phyloP scores from a whole-genome alignment of 2,329 filamentous ascomycete genomes.

The Fusarium longipes region DNA sequence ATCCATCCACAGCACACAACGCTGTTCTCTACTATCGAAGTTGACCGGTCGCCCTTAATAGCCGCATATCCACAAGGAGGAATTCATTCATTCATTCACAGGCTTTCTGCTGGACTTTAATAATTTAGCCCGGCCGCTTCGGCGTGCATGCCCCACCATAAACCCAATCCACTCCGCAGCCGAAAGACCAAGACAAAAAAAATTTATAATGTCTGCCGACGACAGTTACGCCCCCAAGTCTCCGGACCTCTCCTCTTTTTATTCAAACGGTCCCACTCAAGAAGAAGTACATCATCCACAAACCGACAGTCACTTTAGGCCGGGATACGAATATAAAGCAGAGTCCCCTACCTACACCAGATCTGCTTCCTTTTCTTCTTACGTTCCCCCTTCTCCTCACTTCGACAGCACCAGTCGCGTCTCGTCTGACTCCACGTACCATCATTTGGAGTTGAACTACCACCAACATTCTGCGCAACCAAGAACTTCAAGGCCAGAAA shows the following conservation, averaged over 20 bases:
- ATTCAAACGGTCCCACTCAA: slow-evolving; percentile 54
- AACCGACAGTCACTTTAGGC: slow-evolving; percentile 45
- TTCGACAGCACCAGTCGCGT: slow-evolving; percentile 44
- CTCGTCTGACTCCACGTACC: slow-evolving; percentile 33
- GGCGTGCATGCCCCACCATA: slow-evolving; percentile 40
- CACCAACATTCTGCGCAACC: slow-evolving; percentile 43
- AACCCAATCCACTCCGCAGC: slow-evolving; percentile 30
- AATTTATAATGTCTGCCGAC: slow-evolving; percentile 59
- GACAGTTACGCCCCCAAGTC: slow-evolving; percentile 68
- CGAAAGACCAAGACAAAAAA: slow-evolving; percentile 35
- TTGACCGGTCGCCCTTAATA: slow-evolving; percentile 14
- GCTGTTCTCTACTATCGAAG: slow-evolving; percentile 11
- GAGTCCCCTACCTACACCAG: slow-evolving; percentile 47
- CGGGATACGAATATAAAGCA: slow-evolving; percentile 52
- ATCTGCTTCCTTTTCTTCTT: slow-evolving; percentile 44
- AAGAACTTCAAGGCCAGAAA: slow-evolving; percentile 35
- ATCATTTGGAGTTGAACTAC: slow-evolving; percentile 42
- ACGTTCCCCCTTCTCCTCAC: slow-evolving; percentile 31
- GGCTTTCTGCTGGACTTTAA: slow-evolving; percentile 16
- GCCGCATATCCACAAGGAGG: not conserved
- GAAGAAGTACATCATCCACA: slow-evolving; percentile 50
- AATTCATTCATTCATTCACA: slow-evolving; percentile 27
- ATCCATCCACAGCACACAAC: slow-evolving; percentile 19
- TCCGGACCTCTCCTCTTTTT: slow-evolving; percentile 69
- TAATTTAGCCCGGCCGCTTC: slow-evolving; percentile 32